These are phyloP conservation scores for Lathyrus oleraceus DNA, from an alignment of 306 rosid genomes.

Conservation along the genomic window DNA sequence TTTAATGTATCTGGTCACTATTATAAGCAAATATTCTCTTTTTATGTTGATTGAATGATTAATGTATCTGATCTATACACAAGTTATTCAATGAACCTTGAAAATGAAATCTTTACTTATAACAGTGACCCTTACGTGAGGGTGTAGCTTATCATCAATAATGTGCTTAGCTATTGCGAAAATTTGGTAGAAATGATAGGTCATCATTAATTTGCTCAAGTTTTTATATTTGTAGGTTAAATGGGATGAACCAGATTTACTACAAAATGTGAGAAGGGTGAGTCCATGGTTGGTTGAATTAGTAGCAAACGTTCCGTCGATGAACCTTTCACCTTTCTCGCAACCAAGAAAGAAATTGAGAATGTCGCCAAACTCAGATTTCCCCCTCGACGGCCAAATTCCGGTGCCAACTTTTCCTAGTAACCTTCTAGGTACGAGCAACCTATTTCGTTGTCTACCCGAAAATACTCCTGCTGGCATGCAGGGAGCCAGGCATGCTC, in stretches of 20 bases:
- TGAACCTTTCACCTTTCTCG: slow-evolving; percentile 75
- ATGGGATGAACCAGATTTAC: slow-evolving; percentile 96
- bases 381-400: slow-evolving; percentile 63
- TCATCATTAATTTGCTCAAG: slow-evolving; percentile 29
- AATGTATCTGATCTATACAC: too few relatives aligned
- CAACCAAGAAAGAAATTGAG: slow-evolving; percentile 83
- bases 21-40: too few relatives aligned
- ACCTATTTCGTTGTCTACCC: slow-evolving; percentile 65
- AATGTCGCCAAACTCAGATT: slow-evolving; percentile 65
- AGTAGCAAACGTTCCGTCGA: slow-evolving; percentile 73
- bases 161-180: neutral
- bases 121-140: too few relatives aligned
- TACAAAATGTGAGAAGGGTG: slow-evolving; percentile 85
- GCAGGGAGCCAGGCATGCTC: slow-evolving; percentile 99
- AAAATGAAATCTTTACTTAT: too few relatives aligned
- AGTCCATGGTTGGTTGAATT: slow-evolving; percentile 93
- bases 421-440: slow-evolving; percentile 59
- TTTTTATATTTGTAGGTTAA: slow-evolving; percentile 57
- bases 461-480: slow-evolving; percentile 99
- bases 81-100: too few relatives aligned
- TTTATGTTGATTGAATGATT: too few relatives aligned
- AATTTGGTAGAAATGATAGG: neutral
- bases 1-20: neutral
- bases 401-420: slow-evolving; percentile 56
- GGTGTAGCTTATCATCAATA: neutral